phyloP scores from a whole-genome alignment of 2,329 filamentous ascomycete species.

The Penicillium sp. region DNA sequence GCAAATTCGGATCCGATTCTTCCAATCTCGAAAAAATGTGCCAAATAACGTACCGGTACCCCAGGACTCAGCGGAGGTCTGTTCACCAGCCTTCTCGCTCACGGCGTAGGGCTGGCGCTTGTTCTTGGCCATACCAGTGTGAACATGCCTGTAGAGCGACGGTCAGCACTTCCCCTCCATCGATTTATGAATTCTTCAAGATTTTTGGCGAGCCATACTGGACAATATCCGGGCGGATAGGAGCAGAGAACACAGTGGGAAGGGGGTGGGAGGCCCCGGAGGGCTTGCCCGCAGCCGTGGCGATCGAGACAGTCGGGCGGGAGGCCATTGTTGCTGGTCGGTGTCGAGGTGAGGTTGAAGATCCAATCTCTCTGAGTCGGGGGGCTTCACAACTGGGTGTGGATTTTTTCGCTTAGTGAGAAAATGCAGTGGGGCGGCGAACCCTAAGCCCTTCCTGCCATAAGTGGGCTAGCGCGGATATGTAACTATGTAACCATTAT shows the following conservation, averaged over 20 bases:
- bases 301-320: constrained; percentile 95
- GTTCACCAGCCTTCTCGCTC: constrained; percentile 99
- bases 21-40: constrained; percentile 23
- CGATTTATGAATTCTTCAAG: constrained; percentile 11
- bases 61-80: constrained; percentile 99
- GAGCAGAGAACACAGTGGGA: constrained; percentile 93
- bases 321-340: constrained; percentile 72
- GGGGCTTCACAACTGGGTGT: constrained; percentile 26
- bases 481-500: neutral
- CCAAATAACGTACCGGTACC: constrained; percentile 77
- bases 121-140: constrained; percentile 99
- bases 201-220: constrained; percentile 59
- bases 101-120: constrained; percentile 99
- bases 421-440: constrained; percentile 23
- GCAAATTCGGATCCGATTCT: constrained; percentile 8
- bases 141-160: constrained; percentile 59
- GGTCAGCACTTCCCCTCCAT: constrained; percentile 34
- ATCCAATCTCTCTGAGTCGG: constrained; percentile 32
- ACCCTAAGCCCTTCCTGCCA: constrained; percentile 39
- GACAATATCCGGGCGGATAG: constrained; percentile 98
- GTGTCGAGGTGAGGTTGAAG: constrained; percentile 41
- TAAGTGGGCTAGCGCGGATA: constrained; percentile 5
- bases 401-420: constrained; percentile 47
- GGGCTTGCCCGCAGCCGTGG: constrained; percentile 92
- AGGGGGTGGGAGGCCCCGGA: constrained; percentile 86